Base-by-base conservation (phyloP, 768 basidiomycete genomes). In the Serendipita sp. region DNA sequence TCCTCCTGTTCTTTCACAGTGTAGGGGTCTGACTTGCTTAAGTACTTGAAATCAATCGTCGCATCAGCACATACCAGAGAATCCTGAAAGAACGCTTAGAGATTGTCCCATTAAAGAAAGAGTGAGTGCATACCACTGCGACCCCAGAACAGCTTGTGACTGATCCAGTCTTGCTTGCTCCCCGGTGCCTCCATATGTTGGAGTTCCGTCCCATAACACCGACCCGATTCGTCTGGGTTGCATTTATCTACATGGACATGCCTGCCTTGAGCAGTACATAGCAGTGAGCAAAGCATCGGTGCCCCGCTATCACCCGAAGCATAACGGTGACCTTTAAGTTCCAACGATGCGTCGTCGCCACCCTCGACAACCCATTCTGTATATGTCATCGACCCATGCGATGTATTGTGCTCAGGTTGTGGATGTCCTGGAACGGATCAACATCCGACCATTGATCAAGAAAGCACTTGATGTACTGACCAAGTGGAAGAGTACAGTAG, bases 201-300 rank as follows among this genome's bases (percentile, higher is more conserved):
- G 8, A 78, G 58, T 5, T 82, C 81, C 1, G 73, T 67, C 0
- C 75, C 78, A 1, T 70, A 72, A 69, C 84, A 86, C 2, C 69
- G 63, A 0, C 69, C 70, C 8, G 65, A 70, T 18, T 73, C 69
- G 44, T 74, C 70, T 1, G 79, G 73, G 1, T 81, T 77, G 67
- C 84, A 85, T 64, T 78, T 81, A 66, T 80, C 81, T 35, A 85
- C 72, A 69, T 85, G 84, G 1, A 74, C 73, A 60, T 85, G 84
- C n/a, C 85, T 71, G 0, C 83, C 84, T 72, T 83, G 74, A 15
- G 79, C 73, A 1, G 76, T 75, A 67, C 82, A 86, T 34, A 82
- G 70, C n/a, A 84, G 74, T 53, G 77, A 83, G 68, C 84, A 85
- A 75, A 85, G 76, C 81, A 84, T 82, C 0, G 83, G 83, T 0